These are phyloP conservation scores for Colletotrichum limetticola DNA, from an alignment of 2,329 filamentous ascomycete species.

Conservation along the genomic window DNA sequence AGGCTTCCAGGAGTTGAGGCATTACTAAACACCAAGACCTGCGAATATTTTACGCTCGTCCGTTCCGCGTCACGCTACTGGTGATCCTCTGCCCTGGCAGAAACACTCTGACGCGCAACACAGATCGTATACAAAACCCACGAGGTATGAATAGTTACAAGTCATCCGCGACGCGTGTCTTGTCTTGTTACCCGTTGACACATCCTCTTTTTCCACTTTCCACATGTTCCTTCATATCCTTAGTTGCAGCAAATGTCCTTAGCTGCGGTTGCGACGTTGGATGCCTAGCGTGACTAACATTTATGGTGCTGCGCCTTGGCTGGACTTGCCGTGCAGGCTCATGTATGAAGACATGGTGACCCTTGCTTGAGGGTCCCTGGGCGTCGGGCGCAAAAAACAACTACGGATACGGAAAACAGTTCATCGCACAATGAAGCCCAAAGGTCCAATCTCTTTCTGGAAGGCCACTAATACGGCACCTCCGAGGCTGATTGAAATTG, in stretches of 20 bases:
- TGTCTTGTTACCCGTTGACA: neutral
- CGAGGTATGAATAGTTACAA: neutral
- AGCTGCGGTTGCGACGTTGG: neutral
- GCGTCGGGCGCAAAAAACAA: constrained; percentile 46
- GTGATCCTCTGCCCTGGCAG: neutral
- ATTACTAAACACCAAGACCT: constrained; percentile 37
- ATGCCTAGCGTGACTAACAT: neutral
- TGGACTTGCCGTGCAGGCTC: constrained; percentile 48
- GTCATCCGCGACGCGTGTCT: neutral
- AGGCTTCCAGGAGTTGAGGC: neutral
- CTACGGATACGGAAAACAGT: neutral
- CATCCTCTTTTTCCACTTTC: neutral
- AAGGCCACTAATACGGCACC: constrained; percentile 51
- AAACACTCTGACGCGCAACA: neutral
- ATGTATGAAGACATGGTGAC: constrained; percentile 47
- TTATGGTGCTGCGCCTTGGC: constrained; percentile 44
- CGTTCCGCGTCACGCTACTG: constrained; percentile 32
- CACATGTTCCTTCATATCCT: neutral
- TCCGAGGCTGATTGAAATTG: constrained; percentile 44
- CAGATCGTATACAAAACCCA: neutral
- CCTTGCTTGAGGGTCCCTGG: constrained; percentile 45
- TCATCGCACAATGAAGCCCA: constrained; percentile 39
- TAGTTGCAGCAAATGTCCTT: neutral
- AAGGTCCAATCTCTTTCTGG: constrained; percentile 40
- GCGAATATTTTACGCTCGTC: constrained; percentile 31